These are phyloP conservation scores for Hippophae gyantsensis DNA, from an alignment of 306 rosid species.

Conservation along the genomic window DNA sequence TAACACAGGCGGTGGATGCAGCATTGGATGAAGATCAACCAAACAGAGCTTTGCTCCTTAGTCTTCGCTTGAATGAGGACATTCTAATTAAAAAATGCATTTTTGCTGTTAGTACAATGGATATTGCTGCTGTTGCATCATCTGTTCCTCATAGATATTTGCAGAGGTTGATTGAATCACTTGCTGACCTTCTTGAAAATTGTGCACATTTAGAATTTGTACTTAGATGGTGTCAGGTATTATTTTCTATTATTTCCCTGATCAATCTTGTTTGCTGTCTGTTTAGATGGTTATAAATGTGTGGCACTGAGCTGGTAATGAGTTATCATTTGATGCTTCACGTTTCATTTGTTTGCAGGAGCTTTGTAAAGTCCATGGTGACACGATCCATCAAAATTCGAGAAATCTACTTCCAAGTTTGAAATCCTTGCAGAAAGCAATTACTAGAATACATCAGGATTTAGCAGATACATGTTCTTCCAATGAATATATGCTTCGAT, in stretches of 20 bases:
- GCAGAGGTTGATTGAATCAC: constrained; percentile 71
- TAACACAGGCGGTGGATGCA: constrained; percentile 68
- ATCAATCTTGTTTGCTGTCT: neutral
- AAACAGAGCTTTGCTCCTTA: constrained; percentile 69
- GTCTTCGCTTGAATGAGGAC: constrained; percentile 81
- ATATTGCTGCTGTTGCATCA: constrained; percentile 51
- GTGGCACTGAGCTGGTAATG: neutral
- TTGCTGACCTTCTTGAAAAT: constrained; percentile 74
- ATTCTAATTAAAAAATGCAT: constrained; percentile 58
- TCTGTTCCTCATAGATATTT: constrained; percentile 62
- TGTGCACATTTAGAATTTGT: constrained; percentile 87
- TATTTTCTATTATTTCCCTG: neutral
- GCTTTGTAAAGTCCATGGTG: constrained; percentile 73
- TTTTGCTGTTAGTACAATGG: constrained; percentile 52
- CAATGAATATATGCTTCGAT: constrained; percentile 70
- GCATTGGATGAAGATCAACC: constrained; percentile 60
- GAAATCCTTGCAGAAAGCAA: constrained; percentile 71
- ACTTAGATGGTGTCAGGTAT: constrained; percentile 83
- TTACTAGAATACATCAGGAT: constrained; percentile 72
- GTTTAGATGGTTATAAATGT: neutral
- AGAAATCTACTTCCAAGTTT: constrained; percentile 71
- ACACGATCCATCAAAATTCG: constrained; percentile 58
- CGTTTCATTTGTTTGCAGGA: constrained; percentile 36
- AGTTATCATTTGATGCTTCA: constrained; percentile 8
- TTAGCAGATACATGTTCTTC: constrained; percentile 84